Base-by-base conservation (phyloP, 2,329 filamentous ascomycete species). In the Stemphylium beticola region DNA sequence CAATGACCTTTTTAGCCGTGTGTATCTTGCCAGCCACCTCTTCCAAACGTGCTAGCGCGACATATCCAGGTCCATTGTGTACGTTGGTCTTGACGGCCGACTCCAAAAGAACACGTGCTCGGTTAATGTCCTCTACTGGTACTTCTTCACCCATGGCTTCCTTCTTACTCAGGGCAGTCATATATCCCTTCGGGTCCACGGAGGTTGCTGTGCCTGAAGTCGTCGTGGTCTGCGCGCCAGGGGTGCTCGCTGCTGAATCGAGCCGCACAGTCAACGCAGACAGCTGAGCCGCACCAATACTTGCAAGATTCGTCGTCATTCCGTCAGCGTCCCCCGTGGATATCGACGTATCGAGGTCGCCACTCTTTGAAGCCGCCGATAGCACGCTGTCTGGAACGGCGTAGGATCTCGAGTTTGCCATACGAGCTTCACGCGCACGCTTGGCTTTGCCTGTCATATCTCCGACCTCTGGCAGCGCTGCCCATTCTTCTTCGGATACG, bases 21-120 rank as follows among this genome's bases (percentile, higher is more conserved):
- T 96, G 92, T 51, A 91, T 89, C 76, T 96, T 96, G 39, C 93
- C 93, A 3, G 95, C 95, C 57, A 96, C 81, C 74, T 98, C 93
- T 75, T 99, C 96, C 42, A 99, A 77, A 68, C 95, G 87, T 14
- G 93, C 92, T 3, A 95, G 91, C 4, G 96, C 95, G 66, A 99
- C 96, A 90, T 96, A 99, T 17, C 92, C 95, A 9, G 95, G 91
- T 0, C 91, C 92, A 71, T 98, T 96, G 60, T 91, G 93, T 2
- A 93, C 91, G 74, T 99, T 99, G 7, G 93, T 97, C 77, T 95
- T 96, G 74, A 96, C 96, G 41, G 98, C 95, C 0, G 93, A 98
- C 72, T 96, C 92, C n/a, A 99, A 80, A 32, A 99, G 83, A 60
- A 93, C 89, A 60, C 95, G 87, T 15, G 96, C 95, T 75, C 95